Evolutionary conservation across 2,329 filamentous ascomycete species (phyloP).

Genomic region (Aspergillus sp.): DNA sequence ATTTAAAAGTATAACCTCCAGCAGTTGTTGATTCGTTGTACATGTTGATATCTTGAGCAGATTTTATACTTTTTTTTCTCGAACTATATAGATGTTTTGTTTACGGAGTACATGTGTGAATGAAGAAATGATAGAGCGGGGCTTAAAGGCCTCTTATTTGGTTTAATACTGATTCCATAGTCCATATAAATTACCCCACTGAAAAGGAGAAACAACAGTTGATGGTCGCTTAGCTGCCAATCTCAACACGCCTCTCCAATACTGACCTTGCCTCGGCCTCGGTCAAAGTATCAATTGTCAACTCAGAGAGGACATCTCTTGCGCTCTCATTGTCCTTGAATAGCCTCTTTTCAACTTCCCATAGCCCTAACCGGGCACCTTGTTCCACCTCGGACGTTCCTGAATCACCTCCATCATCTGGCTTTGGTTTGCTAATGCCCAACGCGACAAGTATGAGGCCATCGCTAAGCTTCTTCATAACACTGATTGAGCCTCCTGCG

Average conservation of each 20-base stretch:
- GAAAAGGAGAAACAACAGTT: too few relatives aligned
- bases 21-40: too few relatives aligned
- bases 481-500: constrained; percentile 50
- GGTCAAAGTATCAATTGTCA: constrained; percentile 39
- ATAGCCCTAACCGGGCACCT: constrained; percentile 24
- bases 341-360: constrained; percentile 44
- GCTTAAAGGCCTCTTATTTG: too few relatives aligned
- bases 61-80: too few relatives aligned
- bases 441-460: constrained; percentile 30
- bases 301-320: constrained; percentile 38
- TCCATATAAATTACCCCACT: too few relatives aligned
- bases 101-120: too few relatives aligned
- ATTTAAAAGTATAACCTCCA: too few relatives aligned
- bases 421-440: constrained; percentile 16
- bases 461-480: constrained; percentile 48
- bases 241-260: constrained; percentile 42
- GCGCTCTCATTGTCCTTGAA: constrained; percentile 47
- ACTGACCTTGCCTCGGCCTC: constrained; percentile 44
- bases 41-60: too few relatives aligned
- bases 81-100: too few relatives aligned
- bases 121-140: too few relatives aligned
- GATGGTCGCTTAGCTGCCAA: constrained; percentile 24
- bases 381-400: constrained; percentile 5
- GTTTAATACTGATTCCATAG: too few relatives aligned
- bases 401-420: constrained; percentile 1